Evolutionary conservation across 2,329 filamentous ascomycete species (phyloP).

Genomic region (Aotearoamyces nothofagi): DNA sequence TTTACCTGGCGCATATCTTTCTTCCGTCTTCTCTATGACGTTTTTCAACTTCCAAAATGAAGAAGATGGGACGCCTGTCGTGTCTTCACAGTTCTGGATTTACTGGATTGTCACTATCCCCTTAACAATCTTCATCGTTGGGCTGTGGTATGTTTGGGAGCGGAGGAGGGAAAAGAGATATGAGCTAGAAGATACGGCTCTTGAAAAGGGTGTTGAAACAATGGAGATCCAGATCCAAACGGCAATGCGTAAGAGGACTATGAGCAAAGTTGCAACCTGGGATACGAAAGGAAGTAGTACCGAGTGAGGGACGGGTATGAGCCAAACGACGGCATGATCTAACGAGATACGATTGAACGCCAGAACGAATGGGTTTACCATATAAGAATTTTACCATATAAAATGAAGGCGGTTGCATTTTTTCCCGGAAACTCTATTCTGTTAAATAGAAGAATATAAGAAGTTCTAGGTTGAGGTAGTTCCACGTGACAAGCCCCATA

Average conservation of each 20-base stretch:
- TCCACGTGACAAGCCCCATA: too few species aligned
- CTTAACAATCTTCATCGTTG: conserved; percentile 37
- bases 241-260: conserved; percentile 14
- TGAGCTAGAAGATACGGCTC: conserved; percentile 12
- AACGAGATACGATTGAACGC: too few species aligned
- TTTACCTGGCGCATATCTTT: conserved; percentile 44
- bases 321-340: too few species aligned
- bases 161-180: conserved; percentile 9
- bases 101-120: conserved; percentile 48
- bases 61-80: conserved; percentile 15
- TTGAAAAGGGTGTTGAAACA: conserved; percentile 15
- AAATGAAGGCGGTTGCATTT: too few species aligned
- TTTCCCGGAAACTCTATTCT: too few species aligned
- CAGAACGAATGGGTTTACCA: too few species aligned
- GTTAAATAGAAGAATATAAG: too few species aligned
- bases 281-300: too few species aligned
- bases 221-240: conserved; percentile 16
- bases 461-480: too few species aligned
- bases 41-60: conserved; percentile 43
- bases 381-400: too few species aligned
- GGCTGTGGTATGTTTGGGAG: conserved; percentile 33
- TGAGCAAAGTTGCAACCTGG: conserved; percentile 10
- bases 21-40: conserved; percentile 50
- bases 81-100: conserved; percentile 41
- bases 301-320: too few species aligned